Base-by-base conservation (phyloP, 1,284 basidiomycete species). In the Xerocomus nothofagi region DNA sequence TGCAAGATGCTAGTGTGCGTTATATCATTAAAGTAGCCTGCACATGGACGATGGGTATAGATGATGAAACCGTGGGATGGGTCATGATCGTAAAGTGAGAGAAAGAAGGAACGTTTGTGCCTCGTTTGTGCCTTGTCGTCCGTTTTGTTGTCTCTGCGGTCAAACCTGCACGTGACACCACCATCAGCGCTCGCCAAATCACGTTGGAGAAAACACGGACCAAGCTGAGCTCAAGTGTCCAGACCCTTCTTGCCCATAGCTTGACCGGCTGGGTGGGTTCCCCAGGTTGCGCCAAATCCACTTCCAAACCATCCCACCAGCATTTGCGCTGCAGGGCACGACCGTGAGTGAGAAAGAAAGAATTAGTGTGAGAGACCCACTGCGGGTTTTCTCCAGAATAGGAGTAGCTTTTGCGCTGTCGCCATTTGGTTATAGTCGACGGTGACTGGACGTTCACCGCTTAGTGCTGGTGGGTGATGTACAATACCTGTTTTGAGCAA, bases 351-450 rank as follows among this genome's bases (percentile, higher is more conserved):
- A 39, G 26, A 38, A 40, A 23, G 10, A 15, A 9, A 8, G 10
- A 14, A 8, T 20, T 18, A 23, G 51, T 36, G 47, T 59, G 55
- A 38, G 36, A 37, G 10, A 81, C 90, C 60, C 70, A 96, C 93
- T 15, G 96, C 96, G 27, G 96, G 96, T 72, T 99, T 99, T 67
- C 96, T 80, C 96, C 96, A 99, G 78, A 99, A 99, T 40, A 99
- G 73, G 33, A 99, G 75, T 36, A 99, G 76, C 73, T 99, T 99
- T 71, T 99, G 96, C 10, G 97, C 95, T 6, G 96, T 99, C 27
- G 86, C 84, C 88, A 99, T 95, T 72, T 99, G 97, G 50, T 80
- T 76, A 57, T 91, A 86, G 71, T 99, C 94, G 50, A 99, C 76
- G 37, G 85, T 84, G 46, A 88, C 88, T 20, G 80, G 80, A 52